Base-by-base conservation (phyloP, 805 yeast species). In the Candida ulmi region DNA sequence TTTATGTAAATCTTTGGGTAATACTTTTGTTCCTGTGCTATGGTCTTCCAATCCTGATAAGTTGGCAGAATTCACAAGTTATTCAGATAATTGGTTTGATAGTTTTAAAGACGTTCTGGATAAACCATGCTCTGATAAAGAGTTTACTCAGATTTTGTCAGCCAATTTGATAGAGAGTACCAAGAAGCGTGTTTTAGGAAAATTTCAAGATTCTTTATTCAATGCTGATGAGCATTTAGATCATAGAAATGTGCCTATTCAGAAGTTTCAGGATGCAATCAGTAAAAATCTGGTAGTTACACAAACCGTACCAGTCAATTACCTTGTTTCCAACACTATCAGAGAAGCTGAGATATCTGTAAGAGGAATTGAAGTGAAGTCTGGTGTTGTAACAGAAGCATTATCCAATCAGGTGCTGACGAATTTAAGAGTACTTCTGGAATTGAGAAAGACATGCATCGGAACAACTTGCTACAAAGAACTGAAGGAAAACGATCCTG, bases 1-100 rank as follows among this genome's bases (percentile, higher is more conserved):
- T 0, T 70, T 91, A 28, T 91, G 99, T 66, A 88, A 88, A 44
- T 83, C 95, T 0, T 67, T 91, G 33, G 84, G 83, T 54, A 91
- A 91, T 55, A 71, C 83, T 43, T 88, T 91, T 55, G 63, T 91
- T 32, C 99, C 98, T 0, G 66, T 84, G 1, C 55, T 82, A 27
- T 82, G 86, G 77, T 53, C 68, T 3, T 50, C 64, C 4, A 82
- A 82, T 52, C 62, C 58, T 33, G 51, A 65, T 35, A 43, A 33
- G 4, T 29, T 52, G 3, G 15, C 38, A 1, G 41, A 44, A 3
- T 51, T 46, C 32, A 21, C 47, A 2, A 16, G 30, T 5, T n/a
- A 39, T 9, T 26, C 31, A 3, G 38, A 39, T 11, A 24, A 44
- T 1, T 55, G 58, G 58, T 48, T 35, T 29, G 39, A 44, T 2